These are phyloP conservation scores for Termitomyces heimii DNA, from an alignment of 768 basidiomycete genomes.

Conservation along the genomic window DNA sequence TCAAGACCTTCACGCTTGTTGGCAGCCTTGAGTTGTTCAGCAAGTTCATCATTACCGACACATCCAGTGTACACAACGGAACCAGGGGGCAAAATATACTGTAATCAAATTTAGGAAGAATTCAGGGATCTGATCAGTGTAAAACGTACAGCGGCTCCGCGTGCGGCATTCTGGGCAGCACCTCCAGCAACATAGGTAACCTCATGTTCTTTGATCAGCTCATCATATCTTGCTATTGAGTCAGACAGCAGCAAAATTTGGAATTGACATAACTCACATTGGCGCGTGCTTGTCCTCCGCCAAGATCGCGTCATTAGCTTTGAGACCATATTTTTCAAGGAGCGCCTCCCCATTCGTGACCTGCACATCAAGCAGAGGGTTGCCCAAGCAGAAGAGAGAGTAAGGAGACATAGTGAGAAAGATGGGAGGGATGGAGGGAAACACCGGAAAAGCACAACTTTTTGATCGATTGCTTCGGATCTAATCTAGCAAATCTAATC, in stretches of 20 bases:
- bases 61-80: conserved; percentile 94
- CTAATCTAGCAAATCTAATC: conserved; percentile 22
- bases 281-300: conserved; percentile 83
- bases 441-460: neutral
- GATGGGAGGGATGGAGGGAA: neutral
- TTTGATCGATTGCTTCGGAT: conserved; percentile 9
- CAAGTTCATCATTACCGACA: conserved; percentile 91
- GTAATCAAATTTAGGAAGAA: conserved; percentile 8
- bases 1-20: conserved; percentile 90
- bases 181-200: conserved; percentile 95
- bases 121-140: neutral
- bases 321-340: conserved; percentile 84
- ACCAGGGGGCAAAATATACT: conserved; percentile 87
- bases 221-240: conserved; percentile 65
- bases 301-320: conserved; percentile 93
- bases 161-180: conserved; percentile 94
- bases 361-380: conserved; percentile 96
- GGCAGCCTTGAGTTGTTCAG: conserved; percentile 80
- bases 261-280: conserved; percentile 49
- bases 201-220: conserved; percentile 68
- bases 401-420: conserved; percentile 34
- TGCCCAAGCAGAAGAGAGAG: conserved; percentile 84
- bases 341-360: conserved; percentile 80
- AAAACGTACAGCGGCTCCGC: conserved; percentile 83
- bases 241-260: neutral